These are phyloP conservation scores for Lecanoromycetidae sp. DNA, from an alignment of 2,329 filamentous ascomycete genomes.

Conservation along the genomic window DNA sequence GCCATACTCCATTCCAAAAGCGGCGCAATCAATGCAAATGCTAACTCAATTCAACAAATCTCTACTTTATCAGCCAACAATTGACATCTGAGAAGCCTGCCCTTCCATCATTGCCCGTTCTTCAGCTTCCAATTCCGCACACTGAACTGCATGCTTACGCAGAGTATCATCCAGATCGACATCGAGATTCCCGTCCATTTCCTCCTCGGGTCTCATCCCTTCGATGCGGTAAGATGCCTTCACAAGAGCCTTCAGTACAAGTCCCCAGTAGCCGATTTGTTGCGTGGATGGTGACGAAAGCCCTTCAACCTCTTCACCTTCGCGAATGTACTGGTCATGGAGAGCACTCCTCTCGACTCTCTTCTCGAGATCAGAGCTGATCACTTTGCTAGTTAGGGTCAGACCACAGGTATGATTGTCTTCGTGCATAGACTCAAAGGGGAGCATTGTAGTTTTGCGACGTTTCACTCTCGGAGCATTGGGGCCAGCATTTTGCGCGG, in stretches of 20 bases:
- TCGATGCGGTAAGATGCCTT: not conserved
- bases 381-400: not conserved
- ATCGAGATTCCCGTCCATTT: conserved; percentile 1
- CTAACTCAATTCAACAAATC: not conserved
- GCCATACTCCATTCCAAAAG: too few relatives aligned
- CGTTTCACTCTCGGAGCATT: not conserved
- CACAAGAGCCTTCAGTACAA: conserved; percentile 6
- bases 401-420: conserved; percentile 1
- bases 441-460: conserved; percentile 10
- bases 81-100: too few relatives aligned
- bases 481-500: not conserved
- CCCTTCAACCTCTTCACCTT: not conserved
- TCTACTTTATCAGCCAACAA: too few relatives aligned
- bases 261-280: conserved; percentile 5
- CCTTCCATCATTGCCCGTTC: too few relatives aligned
- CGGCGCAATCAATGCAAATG: not conserved
- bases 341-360: not conserved
- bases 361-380: not conserved
- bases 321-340: not conserved
- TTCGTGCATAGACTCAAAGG: conserved; percentile 12
- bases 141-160: not conserved
- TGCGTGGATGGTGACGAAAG: not conserved
- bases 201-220: conserved; percentile 1
- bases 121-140: not conserved
- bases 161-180: not conserved